Percentiles rank a stretch among this genome's conserved stretches.
Evolutionary conservation across 306 rosid species (phyloP).

Genomic region (Medicago ruthenica): DNA sequence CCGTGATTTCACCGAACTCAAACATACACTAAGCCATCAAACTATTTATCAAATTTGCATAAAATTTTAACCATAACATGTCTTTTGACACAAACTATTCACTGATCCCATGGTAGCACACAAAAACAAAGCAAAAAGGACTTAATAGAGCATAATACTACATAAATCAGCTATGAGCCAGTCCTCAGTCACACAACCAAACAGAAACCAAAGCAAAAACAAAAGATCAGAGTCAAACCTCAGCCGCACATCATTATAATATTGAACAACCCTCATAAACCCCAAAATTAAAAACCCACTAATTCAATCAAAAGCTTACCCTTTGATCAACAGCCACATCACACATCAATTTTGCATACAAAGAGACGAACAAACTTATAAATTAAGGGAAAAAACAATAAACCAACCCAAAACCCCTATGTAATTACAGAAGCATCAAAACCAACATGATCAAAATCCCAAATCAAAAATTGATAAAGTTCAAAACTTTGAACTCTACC

Average conservation of each 20-base stretch:
- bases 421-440: neutral
- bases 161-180: slow-evolving; percentile 10
- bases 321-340: slow-evolving; percentile 11
- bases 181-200: slow-evolving; percentile 13
- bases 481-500: no score
- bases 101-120: neutral
- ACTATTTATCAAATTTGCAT: neutral
- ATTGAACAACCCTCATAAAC: slow-evolving; percentile 6
- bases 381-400: neutral
- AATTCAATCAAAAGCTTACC: slow-evolving; percentile 19
- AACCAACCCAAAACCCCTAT: slow-evolving; percentile 37
- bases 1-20: neutral
- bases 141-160: neutral
- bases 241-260: slow-evolving; percentile 25
- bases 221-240: slow-evolving; percentile 31
- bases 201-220: slow-evolving; percentile 10
- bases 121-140: slow-evolving; percentile 7
- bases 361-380: neutral
- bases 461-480: no score
- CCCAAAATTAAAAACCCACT: neutral
- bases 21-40: neutral
- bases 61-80: neutral
- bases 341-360: neutral
- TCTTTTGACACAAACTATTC: neutral
- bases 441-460: no score